Conservation (phyloP, 2,329 filamentous ascomycete species). For the Pestalotiopsis sp. region DNA sequence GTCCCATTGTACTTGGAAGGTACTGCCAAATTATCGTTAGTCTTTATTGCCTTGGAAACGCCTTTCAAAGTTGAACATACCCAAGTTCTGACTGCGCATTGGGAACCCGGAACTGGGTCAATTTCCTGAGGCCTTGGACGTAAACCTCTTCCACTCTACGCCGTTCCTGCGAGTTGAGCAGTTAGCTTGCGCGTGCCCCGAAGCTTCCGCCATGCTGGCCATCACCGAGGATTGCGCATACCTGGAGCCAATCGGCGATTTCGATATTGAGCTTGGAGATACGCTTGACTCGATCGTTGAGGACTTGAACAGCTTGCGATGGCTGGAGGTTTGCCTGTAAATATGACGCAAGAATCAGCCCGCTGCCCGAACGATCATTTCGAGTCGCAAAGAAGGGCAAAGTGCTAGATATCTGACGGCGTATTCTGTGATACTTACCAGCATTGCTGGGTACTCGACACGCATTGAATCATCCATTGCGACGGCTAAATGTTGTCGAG, state of each 20-base stretch:
- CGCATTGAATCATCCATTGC: slow-evolving; percentile 77
- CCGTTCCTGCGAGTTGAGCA: slow-evolving; percentile 69
- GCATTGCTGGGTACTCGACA: slow-evolving; percentile 90
- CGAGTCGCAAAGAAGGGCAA: background rate
- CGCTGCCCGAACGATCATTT: background rate
- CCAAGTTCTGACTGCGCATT: slow-evolving; percentile 82
- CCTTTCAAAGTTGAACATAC: slow-evolving; percentile 45
- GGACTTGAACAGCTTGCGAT: slow-evolving; percentile 75
- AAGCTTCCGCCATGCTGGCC: slow-evolving; percentile 13
- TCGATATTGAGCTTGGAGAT: slow-evolving; percentile 86
- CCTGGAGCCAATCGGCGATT: slow-evolving; percentile 96
- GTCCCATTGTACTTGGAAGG: slow-evolving; percentile 90
- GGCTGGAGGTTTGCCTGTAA: slow-evolving; percentile 78
- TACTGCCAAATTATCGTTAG: slow-evolving; percentile 51
- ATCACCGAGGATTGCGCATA: slow-evolving; percentile 48
- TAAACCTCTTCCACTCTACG: slow-evolving; percentile 91
- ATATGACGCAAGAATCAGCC: slow-evolving; percentile 19
- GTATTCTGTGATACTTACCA: slow-evolving; percentile 64
- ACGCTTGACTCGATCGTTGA: slow-evolving; percentile 86
- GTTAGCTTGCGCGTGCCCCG: background rate
- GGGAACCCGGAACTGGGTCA: slow-evolving; percentile 73
- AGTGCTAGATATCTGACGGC: slow-evolving; percentile 15
- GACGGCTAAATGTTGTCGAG: slow-evolving; percentile 13
- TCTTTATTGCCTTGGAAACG: too few relatives aligned
- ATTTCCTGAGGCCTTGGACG: slow-evolving; percentile 77